Evolutionary conservation across 805 yeast genomes (phyloP).

Genomic region (Starmerella stigmatis): DNA sequence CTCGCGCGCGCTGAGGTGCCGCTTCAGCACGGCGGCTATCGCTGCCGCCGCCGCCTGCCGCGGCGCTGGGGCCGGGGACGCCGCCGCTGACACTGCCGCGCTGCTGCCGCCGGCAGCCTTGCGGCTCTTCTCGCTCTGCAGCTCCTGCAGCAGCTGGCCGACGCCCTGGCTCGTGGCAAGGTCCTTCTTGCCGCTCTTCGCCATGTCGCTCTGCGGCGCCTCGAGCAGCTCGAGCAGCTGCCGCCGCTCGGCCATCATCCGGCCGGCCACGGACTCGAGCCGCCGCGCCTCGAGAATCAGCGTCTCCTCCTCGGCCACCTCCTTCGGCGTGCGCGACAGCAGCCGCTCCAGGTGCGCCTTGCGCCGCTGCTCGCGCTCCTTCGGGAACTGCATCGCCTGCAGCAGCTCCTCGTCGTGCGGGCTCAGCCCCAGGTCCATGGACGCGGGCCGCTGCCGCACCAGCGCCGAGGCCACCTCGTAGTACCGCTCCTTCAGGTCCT

Average conservation of each 20-base stretch:
- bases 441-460: slow-evolving; percentile 28
- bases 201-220: slow-evolving; percentile 53
- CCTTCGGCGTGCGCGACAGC: slow-evolving; percentile 81
- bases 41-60: slow-evolving; percentile 24
- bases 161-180: slow-evolving; percentile 66
- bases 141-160: slow-evolving; percentile 69
- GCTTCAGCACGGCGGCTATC: slow-evolving; percentile 31
- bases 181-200: slow-evolving; percentile 7
- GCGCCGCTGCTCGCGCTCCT: slow-evolving; percentile 62
- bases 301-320: slow-evolving; percentile 95
- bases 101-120: too few relatives aligned
- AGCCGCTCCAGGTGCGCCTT: slow-evolving; percentile 70
- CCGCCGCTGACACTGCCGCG: slow-evolving; percentile 15
- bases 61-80: slow-evolving; percentile 7
- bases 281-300: slow-evolving; percentile 84
- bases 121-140: slow-evolving; percentile 56
- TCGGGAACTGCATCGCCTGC: slow-evolving; percentile 57
- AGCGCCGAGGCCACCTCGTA: slow-evolving; percentile 56
- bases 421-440: slow-evolving; percentile 33
- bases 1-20: slow-evolving; percentile 60
- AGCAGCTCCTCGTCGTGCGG: slow-evolving; percentile 44
- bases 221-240: background rate
- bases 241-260: slow-evolving; percentile 5
- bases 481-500: slow-evolving; percentile 75
- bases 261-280: slow-evolving; percentile 48